These are phyloP conservation scores for Pseudoturritis turrita DNA, from an alignment of 345 rosid species.

Conservation along the genomic window DNA sequence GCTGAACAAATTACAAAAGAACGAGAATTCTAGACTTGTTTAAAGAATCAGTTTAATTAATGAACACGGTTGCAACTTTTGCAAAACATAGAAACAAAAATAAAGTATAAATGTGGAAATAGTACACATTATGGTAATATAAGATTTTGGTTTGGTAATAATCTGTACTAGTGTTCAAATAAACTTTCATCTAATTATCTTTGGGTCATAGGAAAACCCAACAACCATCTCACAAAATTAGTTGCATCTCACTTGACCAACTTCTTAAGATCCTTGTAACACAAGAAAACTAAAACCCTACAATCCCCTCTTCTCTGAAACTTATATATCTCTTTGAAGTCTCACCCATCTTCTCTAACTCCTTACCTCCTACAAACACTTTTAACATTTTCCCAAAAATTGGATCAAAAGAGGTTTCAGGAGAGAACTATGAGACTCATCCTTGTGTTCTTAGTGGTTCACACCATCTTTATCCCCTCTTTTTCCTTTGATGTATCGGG, in stretches of 20 bases:
- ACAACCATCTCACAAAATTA: conserved; percentile 32
- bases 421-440: conserved; percentile 19
- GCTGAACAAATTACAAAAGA: conserved; percentile 7
- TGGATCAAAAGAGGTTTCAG: conserved; percentile 1
- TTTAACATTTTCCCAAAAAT: background rate
- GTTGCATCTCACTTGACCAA: conserved; percentile 36
- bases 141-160: background rate
- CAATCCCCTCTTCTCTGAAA: conserved; percentile 1
- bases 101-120: background rate
- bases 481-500: conserved; percentile 25
- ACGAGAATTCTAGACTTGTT: background rate
- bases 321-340: conserved; percentile 23
- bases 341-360: conserved; percentile 13
- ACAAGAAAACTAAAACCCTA: conserved; percentile 27
- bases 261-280: conserved; percentile 14
- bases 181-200: background rate
- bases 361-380: background rate
- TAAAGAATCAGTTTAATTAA: background rate
- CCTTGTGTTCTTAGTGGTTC: conserved; percentile 26
- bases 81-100: background rate
- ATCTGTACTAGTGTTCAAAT: background rate
- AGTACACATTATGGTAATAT: background rate
- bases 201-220: conserved; percentile 27
- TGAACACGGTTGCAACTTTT: conserved; percentile 4
- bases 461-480: conserved; percentile 15